phyloP scores from a whole-genome alignment of 2,329 filamentous ascomycete species.

The Acephala macrosclerotiorum region DNA sequence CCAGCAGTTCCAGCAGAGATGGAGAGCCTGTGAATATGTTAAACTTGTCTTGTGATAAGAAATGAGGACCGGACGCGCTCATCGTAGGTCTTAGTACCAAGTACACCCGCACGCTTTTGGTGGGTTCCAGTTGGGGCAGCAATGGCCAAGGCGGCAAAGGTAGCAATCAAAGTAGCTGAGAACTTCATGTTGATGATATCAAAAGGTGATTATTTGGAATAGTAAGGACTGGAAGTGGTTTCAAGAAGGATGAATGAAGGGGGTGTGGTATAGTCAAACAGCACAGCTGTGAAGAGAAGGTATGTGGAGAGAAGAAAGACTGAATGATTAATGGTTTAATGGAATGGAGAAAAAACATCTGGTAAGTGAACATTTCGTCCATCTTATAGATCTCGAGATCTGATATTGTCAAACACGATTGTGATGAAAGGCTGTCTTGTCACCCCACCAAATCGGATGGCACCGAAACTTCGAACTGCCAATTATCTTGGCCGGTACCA shows the following conservation, averaged over 20 bases:
- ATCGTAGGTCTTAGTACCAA: constrained; percentile 20
- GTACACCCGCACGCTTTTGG: constrained; percentile 19
- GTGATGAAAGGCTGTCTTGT: background rate
- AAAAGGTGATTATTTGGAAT: background rate
- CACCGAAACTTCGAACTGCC: constrained; percentile 11
- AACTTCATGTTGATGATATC: constrained; percentile 21
- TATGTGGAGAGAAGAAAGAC: constrained; percentile 13
- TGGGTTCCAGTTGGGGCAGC: constrained; percentile 17
- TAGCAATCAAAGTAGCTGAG: constrained; percentile 13
- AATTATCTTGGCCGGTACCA: constrained; percentile 16
- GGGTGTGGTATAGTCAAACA: constrained; percentile 20
- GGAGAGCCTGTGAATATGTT: constrained; percentile 47
- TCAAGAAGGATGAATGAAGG: constrained; percentile 1
- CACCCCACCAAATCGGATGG: background rate
- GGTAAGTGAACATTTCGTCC: constrained; percentile 1
- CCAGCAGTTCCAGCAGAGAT: constrained; percentile 59
- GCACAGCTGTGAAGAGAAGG: constrained; percentile 22
- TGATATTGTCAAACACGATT: background rate
- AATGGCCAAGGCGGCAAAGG: constrained; percentile 21
- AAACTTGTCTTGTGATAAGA: background rate
- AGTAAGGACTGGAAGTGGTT: background rate
- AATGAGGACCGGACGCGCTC: constrained; percentile 6
- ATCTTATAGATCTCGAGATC: constrained; percentile 20
- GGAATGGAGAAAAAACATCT: constrained; percentile 11
- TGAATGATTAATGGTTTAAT: constrained; percentile 17